Conservation (phyloP, 345 rosid genomes). For the Eucalyptus tenuipes region DNA sequence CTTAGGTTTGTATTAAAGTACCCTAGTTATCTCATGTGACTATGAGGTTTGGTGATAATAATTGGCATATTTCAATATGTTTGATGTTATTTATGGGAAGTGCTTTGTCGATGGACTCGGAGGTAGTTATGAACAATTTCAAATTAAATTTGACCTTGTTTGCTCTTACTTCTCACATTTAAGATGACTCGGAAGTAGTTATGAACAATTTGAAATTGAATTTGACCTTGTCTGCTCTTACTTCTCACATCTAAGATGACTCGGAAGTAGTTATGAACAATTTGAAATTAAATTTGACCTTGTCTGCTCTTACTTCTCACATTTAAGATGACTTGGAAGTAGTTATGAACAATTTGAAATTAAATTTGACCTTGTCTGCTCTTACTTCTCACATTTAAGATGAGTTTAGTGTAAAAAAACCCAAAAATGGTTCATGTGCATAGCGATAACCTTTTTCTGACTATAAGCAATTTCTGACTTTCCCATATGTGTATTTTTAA, state of each 20-base stretch:
- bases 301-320: not conserved
- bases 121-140: not conserved
- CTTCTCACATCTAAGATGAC: not conserved
- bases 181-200: not conserved
- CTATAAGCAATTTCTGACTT: not conserved
- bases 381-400: not conserved
- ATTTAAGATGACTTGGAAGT: not conserved
- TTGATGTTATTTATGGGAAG: not conserved
- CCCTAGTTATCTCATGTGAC: not conserved
- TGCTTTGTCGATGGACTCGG: not conserved
- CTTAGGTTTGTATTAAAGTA: constrained; percentile 45
- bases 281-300: not conserved
- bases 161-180: not conserved
- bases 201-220: not conserved
- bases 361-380: not conserved
- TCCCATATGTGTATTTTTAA: not conserved
- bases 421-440: not conserved
- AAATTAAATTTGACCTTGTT: not conserved
- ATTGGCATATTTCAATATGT: not conserved
- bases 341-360: not conserved
- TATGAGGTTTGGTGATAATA: not conserved
- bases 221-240: not conserved
- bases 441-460: not conserved
- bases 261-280: not conserved
- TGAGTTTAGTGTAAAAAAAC: not conserved